Percentiles rank a stretch among this genome's conserved stretches.
Conservation (phyloP, 176 grass and related monocot species). For the Zoysia japonica region DNA sequence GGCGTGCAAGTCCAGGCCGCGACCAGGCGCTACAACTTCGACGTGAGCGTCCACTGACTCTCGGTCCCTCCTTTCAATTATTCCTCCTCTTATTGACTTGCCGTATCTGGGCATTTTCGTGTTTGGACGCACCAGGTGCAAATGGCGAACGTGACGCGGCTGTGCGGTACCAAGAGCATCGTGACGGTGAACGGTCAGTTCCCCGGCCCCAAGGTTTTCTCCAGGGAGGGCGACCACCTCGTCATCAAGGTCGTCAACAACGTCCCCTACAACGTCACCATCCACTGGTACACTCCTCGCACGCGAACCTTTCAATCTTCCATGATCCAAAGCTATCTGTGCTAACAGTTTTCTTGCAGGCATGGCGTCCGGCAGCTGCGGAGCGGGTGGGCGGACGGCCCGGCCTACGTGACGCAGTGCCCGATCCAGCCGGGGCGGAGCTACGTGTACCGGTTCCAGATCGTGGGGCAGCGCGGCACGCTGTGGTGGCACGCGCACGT, state of each 20-base stretch:
- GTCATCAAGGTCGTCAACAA: constrained; percentile 41
- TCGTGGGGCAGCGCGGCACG: constrained; percentile 58
- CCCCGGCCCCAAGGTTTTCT: constrained; percentile 54
- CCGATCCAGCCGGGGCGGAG: constrained; percentile 57
- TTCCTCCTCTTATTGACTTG: no score
- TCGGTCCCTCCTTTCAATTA: no score
- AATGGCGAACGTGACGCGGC: constrained; percentile 62
- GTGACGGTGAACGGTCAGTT: constrained; percentile 65
- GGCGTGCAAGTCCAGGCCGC: no score
- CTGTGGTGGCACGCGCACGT: constrained; percentile 74
- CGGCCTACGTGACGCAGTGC: constrained; percentile 64
- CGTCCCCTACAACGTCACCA: constrained; percentile 56
- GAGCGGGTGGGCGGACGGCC: constrained; percentile 68
- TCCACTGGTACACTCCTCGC: constrained; percentile 48
- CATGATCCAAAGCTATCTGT: no score
- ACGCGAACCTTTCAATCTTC: no score
- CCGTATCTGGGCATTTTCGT: no score
- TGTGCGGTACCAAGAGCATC: constrained; percentile 74
- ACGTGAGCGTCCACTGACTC: no score
- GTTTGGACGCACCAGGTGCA: constrained; percentile 35
- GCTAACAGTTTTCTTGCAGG: no score
- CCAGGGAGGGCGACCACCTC: constrained; percentile 60
- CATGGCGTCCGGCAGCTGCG: constrained; percentile 58
- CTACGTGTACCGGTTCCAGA: constrained; percentile 51
- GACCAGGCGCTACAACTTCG: no score